phyloP scores from a whole-genome alignment of 139 green algal genomes.

The Pycnococcus provasolii region DNA sequence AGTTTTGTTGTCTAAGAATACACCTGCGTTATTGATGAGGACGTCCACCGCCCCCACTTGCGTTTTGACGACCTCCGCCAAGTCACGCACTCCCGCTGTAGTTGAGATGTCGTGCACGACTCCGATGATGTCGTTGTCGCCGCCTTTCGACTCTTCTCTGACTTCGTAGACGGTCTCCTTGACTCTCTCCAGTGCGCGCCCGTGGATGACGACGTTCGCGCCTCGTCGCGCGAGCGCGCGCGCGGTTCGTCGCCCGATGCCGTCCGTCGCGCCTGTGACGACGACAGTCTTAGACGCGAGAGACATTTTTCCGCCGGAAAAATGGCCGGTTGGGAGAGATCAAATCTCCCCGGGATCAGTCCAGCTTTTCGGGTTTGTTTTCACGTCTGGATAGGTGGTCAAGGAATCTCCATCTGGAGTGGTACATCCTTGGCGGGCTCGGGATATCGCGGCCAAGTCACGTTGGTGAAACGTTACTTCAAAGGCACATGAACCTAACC shows the following conservation, averaged over 20 bases:
- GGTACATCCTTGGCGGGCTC: too few relatives aligned
- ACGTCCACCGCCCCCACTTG: background rate
- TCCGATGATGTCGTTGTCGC: background rate
- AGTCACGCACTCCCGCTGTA: background rate
- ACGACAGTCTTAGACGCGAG: background rate
- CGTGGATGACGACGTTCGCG: slow-evolving; percentile 19
- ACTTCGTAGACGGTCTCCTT: slow-evolving; percentile 40
- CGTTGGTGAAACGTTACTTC: too few relatives aligned
- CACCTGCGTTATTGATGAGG: slow-evolving; percentile 19
- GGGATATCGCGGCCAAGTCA: too few relatives aligned
- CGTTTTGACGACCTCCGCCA: background rate
- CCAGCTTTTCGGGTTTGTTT: too few relatives aligned
- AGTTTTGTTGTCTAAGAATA: slow-evolving; percentile 5
- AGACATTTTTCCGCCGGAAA: too few relatives aligned
- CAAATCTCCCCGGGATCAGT: too few relatives aligned
- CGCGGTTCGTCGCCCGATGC: slow-evolving; percentile 25
- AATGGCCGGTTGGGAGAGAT: too few relatives aligned
- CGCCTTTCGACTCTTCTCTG: too few relatives aligned
- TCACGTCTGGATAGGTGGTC: too few relatives aligned
- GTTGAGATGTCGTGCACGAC: slow-evolving; percentile 11
- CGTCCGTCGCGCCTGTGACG: slow-evolving; percentile 25
- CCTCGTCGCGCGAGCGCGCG: background rate
- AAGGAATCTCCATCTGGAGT: too few relatives aligned
- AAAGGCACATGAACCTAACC: too few relatives aligned
- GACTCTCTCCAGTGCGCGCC: background rate